Conservation (phyloP, 768 basidiomycete genomes). For the Saitozyma podzolica region DNA sequence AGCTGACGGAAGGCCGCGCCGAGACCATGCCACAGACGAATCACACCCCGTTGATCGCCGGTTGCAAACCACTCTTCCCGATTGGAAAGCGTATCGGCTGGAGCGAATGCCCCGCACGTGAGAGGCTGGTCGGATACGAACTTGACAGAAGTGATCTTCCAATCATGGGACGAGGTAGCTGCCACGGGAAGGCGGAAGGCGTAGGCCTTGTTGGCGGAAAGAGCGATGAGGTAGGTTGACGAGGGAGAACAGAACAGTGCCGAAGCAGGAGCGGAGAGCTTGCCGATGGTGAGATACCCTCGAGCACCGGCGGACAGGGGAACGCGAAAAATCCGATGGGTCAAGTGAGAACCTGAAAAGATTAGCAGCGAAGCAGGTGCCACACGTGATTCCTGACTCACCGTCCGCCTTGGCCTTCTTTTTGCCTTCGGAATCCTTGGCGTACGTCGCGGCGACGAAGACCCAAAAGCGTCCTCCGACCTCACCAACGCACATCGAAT, state of each 20-base stretch:
- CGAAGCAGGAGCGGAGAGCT: constrained; percentile 30
- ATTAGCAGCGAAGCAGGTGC: neutral
- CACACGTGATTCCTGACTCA: neutral
- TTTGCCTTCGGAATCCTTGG: constrained; percentile 4
- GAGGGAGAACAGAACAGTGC: constrained; percentile 47
- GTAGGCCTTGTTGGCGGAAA: constrained; percentile 46
- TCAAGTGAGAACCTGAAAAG: too few relatives aligned
- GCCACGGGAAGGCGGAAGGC: constrained; percentile 33
- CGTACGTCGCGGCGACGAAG: constrained; percentile 24
- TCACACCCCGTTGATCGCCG: constrained; percentile 79
- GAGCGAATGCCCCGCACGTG: constrained; percentile 84
- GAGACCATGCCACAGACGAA: constrained; percentile 91
- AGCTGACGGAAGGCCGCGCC: constrained; percentile 56
- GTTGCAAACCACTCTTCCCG: constrained; percentile 87
- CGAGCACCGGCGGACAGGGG: neutral
- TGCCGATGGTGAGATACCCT: constrained; percentile 12
- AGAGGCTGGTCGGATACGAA: constrained; percentile 76
- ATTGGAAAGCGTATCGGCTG: constrained; percentile 55
- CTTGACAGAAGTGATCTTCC: constrained; percentile 56
- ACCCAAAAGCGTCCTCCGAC: constrained; percentile 35
- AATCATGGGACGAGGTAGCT: constrained; percentile 11
- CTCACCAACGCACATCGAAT: constrained; percentile 39
- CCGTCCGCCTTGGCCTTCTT: constrained; percentile 2
- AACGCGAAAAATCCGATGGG: constrained; percentile 9
- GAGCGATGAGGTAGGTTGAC: constrained; percentile 45